Conservation (phyloP, 495 filamentous ascomycete species). For the Bacidia rubella region DNA sequence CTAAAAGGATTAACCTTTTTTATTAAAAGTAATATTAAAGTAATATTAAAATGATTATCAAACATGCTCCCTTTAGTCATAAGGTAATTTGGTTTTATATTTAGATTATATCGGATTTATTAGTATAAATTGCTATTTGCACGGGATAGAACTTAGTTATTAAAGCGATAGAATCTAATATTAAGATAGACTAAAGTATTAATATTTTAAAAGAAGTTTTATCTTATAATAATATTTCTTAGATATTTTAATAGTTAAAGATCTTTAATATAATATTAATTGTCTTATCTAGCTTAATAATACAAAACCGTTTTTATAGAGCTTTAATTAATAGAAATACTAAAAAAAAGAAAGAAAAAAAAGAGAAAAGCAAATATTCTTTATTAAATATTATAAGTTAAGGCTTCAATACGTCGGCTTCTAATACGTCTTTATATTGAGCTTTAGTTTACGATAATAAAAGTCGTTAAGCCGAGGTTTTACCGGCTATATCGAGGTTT, state of each 20-base stretch:
- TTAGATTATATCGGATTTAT: too few species aligned
- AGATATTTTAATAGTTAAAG: background rate
- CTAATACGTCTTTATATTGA: too few species aligned
- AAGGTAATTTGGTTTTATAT: too few species aligned
- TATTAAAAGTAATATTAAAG: background rate
- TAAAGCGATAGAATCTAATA: background rate
- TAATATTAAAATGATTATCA: background rate
- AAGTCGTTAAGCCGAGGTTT: too few species aligned
- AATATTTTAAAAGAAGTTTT: constrained; percentile 9
- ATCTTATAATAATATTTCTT: constrained; percentile 4
- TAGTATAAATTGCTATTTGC: background rate
- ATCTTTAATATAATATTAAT: background rate
- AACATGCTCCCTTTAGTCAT: too few species aligned
- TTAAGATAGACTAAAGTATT: constrained; percentile 9
- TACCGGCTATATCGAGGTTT: too few species aligned
- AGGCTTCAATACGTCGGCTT: too few species aligned
- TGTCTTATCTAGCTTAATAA: constrained; percentile 9
- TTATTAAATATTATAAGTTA: background rate
- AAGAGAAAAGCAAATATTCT: too few species aligned
- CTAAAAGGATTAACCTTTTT: background rate
- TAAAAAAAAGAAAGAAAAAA: too few species aligned
- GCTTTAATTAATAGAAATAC: background rate
- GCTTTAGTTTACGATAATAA: too few species aligned
- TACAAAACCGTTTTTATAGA: background rate
- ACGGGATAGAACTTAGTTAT: background rate